phyloP scores from a whole-genome alignment of 2,329 filamentous ascomycete species.

The Allantophomopsis cytisporea region DNA sequence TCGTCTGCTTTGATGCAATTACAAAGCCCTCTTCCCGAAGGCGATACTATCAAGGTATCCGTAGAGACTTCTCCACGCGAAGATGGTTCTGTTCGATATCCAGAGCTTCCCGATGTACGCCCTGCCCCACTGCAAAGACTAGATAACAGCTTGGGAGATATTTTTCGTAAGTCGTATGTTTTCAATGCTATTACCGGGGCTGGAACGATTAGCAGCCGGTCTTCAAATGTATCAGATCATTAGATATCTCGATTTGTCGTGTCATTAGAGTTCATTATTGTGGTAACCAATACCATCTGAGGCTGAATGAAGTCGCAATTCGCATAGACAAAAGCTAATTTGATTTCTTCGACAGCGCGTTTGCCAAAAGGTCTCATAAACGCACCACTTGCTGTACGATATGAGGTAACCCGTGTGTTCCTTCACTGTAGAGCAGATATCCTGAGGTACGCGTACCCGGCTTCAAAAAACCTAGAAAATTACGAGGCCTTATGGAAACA shows the following conservation, averaged over 20 bases:
- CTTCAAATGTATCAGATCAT: neutral
- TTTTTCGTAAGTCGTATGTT: neutral
- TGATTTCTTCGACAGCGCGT: conserved; percentile 4
- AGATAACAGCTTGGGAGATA: neutral
- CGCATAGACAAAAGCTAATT: neutral
- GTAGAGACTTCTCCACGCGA: too few relatives aligned
- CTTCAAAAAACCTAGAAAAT: conserved; percentile 22
- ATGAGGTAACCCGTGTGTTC: conserved; percentile 17
- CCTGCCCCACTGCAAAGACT: too few relatives aligned
- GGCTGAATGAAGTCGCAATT: neutral
- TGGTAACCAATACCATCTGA: neutral
- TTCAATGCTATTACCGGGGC: neutral
- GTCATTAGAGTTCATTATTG: too few relatives aligned
- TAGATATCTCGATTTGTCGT: too few relatives aligned
- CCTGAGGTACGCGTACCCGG: neutral
- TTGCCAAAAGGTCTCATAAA: conserved; percentile 8
- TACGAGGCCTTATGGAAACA: conserved; percentile 28
- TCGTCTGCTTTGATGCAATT: too few relatives aligned
- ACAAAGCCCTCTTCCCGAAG: too few relatives aligned
- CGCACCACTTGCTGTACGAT: conserved; percentile 9
- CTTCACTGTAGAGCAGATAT: conserved; percentile 8
- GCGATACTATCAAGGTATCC: too few relatives aligned
- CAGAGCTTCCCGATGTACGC: too few relatives aligned
- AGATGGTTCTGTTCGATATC: too few relatives aligned
- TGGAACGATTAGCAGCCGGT: neutral